Conservation (phyloP, 257 asterid genomes). For the Avicennia marina region DNA sequence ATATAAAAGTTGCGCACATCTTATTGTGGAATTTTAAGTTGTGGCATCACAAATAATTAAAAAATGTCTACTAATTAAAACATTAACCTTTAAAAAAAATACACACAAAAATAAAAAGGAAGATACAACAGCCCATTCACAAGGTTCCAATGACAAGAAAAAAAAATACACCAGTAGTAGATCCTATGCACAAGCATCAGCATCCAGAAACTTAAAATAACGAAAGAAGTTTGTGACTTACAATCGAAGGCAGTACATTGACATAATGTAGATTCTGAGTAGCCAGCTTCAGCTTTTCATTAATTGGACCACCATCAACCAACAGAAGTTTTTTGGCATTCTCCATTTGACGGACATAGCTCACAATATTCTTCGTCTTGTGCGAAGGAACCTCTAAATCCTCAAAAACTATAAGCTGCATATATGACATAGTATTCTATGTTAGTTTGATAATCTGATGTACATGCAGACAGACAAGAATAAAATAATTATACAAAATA, state of each 20-base stretch:
- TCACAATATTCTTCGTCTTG: constrained; percentile 82
- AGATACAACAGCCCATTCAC: background rate
- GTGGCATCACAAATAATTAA: too few relatives aligned
- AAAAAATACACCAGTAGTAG: too few relatives aligned
- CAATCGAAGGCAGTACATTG: constrained; percentile 81
- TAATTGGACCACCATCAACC: constrained; percentile 79
- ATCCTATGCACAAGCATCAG: background rate
- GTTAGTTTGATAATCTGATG: constrained; percentile 21
- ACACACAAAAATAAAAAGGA: too few relatives aligned
- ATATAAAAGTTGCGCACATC: too few relatives aligned
- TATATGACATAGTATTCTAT: constrained; percentile 3
- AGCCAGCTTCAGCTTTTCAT: constrained; percentile 74
- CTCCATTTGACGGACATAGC: constrained; percentile 64
- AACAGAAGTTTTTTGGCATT: constrained; percentile 66
- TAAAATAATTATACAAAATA: too few relatives aligned
- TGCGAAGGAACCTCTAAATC: constrained; percentile 79
- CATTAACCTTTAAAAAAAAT: too few relatives aligned
- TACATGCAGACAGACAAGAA: too few relatives aligned
- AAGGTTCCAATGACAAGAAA: background rate
- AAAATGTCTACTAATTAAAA: too few relatives aligned
- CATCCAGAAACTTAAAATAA: background rate
- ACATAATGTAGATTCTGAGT: constrained; percentile 86
- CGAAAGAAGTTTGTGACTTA: constrained; percentile 36
- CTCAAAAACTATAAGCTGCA: constrained; percentile 83
- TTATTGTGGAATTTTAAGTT: too few relatives aligned